Percentiles rank a stretch among this genome's conserved stretches.
These are phyloP conservation scores for Aspergillus diversus DNA, from an alignment of 495 filamentous ascomycete species.

Conservation along the genomic window DNA sequence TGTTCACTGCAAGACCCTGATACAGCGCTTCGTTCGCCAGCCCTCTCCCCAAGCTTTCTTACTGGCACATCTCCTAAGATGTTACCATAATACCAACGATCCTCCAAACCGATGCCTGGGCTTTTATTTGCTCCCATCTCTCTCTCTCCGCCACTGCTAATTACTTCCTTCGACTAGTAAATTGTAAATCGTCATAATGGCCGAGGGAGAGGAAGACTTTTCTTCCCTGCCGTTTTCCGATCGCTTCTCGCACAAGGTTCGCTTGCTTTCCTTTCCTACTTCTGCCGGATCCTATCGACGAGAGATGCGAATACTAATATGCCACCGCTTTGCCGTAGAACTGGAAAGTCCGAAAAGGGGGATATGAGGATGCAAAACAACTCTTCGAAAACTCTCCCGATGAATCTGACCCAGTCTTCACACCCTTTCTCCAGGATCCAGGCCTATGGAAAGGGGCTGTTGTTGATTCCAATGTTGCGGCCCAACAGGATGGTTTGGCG, in stretches of 20 bases:
- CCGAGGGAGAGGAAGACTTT: constrained; percentile 77
- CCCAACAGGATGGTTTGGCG: constrained; percentile 88
- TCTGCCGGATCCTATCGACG: not conserved
- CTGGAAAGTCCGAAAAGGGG: constrained; percentile 97
- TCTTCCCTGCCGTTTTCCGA: constrained; percentile 79
- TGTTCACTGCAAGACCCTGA: constrained; percentile 15
- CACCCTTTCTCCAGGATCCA: constrained; percentile 83
- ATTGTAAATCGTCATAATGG: constrained; percentile 40
- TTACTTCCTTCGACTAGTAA: constrained; percentile 10
- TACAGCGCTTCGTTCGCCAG: not conserved
- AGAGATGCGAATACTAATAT: constrained; percentile 26
- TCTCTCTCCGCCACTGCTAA: constrained; percentile 6
- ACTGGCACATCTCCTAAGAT: not conserved
- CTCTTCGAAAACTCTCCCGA: constrained; percentile 83
- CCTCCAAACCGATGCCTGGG: not conserved
- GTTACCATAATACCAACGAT: not conserved
- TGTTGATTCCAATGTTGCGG: constrained; percentile 95
- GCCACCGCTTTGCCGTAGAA: constrained; percentile 51
- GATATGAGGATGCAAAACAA: constrained; percentile 90
- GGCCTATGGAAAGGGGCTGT: constrained; percentile 90
- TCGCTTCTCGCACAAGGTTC: constrained; percentile 85
- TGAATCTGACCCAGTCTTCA: constrained; percentile 84
- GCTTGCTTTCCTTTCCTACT: constrained; percentile 22
- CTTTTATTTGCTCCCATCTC: not conserved
- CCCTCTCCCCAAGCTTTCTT: not conserved